Base-by-base conservation (phyloP, 2,329 filamentous ascomycete species). In the Kalaharituber pfeilii region DNA sequence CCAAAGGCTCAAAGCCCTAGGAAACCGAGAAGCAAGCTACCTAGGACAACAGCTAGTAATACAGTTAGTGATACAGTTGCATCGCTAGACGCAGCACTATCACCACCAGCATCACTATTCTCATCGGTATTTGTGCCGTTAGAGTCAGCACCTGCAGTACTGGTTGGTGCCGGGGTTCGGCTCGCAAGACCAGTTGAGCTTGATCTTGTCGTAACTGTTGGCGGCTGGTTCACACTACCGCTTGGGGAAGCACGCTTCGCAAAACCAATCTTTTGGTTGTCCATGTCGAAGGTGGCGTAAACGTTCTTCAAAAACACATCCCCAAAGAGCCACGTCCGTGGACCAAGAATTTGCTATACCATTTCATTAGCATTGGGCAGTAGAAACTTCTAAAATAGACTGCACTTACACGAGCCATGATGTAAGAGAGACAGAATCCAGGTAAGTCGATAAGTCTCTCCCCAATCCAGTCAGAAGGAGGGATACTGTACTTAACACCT, bases 291-390 rank as follows among this genome's bases (percentile, higher is more conserved):
- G 24, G 91, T 81, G 1, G 79, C 73, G 65, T 94, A 94, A 15
- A 94, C 86, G 62, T 93, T 94, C 71, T 93, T 94, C 57, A 94
- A 69, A 63, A 94, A 94, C 0, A 82, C 78, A 60, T 87, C 86
- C 1, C 87, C 87, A 1, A 94, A 68, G n/a, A 94, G 72, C 86
- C 86, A 94, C 26, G 79, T 62, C 62, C 29, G 52, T 22, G 51
- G 51, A 6, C 52, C 56, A 3, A 58, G 28, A 18, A 15, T 50
- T 26, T 50, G 25, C 26, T 50, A 15, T 8, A 24, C 9, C 9
- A 57, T 52, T 47, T 59, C 51, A n/a, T 44, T 6, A 18, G 25
- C 24, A 44, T 52, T n/a, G 8, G 42, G 26, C 33, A 52, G 29
- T 18, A 25, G n/a, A 26, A 44, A 15, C 24, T 13, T 26, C 3